Evolutionary conservation across 225 moss, liverwort and hornwort genomes (phyloP).

Genomic region (Polytrichum commune): DNA sequence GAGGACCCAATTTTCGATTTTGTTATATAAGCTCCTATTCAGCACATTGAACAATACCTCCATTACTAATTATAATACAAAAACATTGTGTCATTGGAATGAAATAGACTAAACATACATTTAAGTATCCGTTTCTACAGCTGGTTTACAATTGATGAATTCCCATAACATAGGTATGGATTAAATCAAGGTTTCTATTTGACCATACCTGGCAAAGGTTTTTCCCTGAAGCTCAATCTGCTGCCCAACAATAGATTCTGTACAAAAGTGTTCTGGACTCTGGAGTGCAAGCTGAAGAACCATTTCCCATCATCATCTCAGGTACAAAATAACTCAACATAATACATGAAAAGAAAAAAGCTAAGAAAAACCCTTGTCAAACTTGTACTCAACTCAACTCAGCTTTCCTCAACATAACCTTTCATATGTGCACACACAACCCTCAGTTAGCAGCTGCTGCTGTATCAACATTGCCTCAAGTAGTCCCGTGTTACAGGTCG

Average conservation of each 20-base stretch:
- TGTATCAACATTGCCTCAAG: not conserved
- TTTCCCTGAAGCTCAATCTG: too few relatives aligned
- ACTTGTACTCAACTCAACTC: not conserved
- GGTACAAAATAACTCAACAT: not conserved
- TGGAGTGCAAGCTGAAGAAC: not conserved
- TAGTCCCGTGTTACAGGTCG: not conserved
- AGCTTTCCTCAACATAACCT: conserved; percentile 2
- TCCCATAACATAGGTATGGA: too few relatives aligned
- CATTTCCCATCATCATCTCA: not conserved
- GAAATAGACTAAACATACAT: too few relatives aligned
- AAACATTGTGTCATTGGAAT: too few relatives aligned
- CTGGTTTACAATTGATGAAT: too few relatives aligned
- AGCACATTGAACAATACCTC: too few relatives aligned
- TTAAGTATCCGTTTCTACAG: too few relatives aligned
- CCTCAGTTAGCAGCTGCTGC: not conserved
- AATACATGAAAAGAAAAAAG: not conserved
- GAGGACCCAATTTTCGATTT: not conserved
- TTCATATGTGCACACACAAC: not conserved
- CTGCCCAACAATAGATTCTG: not conserved
- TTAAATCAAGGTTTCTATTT: too few relatives aligned
- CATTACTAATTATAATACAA: too few relatives aligned
- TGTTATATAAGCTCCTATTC: too few relatives aligned
- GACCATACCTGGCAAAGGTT: too few relatives aligned
- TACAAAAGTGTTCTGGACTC: not conserved
- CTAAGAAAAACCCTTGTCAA: not conserved